Percentiles rank a stretch among this genome's conserved stretches.
Conservation (phyloP, 1,284 basidiomycete genomes). For the Peniophora sp. region DNA sequence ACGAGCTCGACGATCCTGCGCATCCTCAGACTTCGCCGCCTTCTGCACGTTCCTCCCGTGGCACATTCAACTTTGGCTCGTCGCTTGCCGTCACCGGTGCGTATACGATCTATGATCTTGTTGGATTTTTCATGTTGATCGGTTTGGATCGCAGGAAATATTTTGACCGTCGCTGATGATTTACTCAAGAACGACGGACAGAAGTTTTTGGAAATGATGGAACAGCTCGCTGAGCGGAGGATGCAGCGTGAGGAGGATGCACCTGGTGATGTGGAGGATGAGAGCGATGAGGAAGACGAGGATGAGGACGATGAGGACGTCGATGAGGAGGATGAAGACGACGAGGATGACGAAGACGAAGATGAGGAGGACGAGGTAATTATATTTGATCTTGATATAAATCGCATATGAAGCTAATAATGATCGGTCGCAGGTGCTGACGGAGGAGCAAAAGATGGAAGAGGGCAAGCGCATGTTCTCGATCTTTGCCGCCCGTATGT, state of each 20-base stretch:
- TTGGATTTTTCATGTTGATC: constrained; percentile 6
- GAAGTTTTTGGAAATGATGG: constrained; percentile 99
- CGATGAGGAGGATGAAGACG: constrained; percentile 27
- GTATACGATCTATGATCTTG: constrained; percentile 18
- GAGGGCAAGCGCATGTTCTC: constrained; percentile 99
- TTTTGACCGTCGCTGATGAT: constrained; percentile 98
- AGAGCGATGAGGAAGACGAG: constrained; percentile 28
- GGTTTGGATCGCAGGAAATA: constrained; percentile 64
- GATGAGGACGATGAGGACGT: constrained; percentile 27
- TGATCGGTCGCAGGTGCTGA: constrained; percentile 45
- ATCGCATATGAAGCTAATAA: constrained; percentile 8
- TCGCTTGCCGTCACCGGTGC: constrained; percentile 79
- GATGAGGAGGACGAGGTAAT: constrained; percentile 22
- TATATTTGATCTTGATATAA: constrained; percentile 8
- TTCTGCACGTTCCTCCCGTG: constrained; percentile 4
- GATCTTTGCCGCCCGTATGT: constrained; percentile 99
- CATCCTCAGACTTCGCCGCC: constrained; percentile 12
- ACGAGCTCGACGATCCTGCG: constrained; percentile 48
- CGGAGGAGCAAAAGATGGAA: constrained; percentile 92
- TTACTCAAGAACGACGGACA: constrained; percentile 97
- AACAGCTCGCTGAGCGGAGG: constrained; percentile 91
- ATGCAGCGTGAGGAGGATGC: constrained; percentile 92
- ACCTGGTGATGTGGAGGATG: constrained; percentile 59
- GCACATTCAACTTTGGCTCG: constrained; percentile 65
- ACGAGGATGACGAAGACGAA: constrained; percentile 28